Evolutionary conservation across 1,284 basidiomycete species (phyloP).

Genomic region (Tilletia horrida): DNA sequence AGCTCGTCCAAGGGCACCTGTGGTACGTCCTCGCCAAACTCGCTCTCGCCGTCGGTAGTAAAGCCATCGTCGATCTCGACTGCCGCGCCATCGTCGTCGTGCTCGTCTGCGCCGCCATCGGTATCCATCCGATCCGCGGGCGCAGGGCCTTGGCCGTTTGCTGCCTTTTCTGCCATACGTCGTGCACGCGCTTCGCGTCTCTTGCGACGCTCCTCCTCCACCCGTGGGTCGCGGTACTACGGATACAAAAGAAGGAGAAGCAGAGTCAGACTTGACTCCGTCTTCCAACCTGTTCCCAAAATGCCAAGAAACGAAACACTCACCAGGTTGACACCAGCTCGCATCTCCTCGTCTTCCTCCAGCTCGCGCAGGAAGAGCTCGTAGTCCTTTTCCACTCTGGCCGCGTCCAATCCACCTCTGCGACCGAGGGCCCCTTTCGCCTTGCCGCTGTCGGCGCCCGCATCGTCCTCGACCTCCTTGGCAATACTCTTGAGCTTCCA

Average conservation of each 20-base stretch:
- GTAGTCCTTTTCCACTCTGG: constrained; percentile 93
- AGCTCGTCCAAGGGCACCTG: constrained; percentile 72
- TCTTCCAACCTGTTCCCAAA: neutral
- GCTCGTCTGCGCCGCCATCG: constrained; percentile 51
- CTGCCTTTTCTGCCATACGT: constrained; percentile 20
- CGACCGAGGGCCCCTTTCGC: constrained; percentile 82
- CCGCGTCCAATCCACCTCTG: constrained; percentile 83
- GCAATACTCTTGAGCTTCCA: constrained; percentile 93
- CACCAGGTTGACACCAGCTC: constrained; percentile 82
- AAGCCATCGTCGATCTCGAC: constrained; percentile 53
- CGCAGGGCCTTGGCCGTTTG: constrained; percentile 9
- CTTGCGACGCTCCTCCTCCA: constrained; percentile 52
- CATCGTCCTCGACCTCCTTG: constrained; percentile 69
- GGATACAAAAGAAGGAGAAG: neutral
- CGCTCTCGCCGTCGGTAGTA: constrained; percentile 58
- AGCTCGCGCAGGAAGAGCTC: constrained; percentile 91
- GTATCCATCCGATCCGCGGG: constrained; percentile 57
- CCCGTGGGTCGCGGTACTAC: constrained; percentile 10
- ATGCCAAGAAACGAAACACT: constrained; percentile 59
- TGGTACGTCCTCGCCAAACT: constrained; percentile 65
- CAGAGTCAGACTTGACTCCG: neutral
- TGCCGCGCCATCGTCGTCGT: constrained; percentile 38
- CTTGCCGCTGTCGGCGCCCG: constrained; percentile 34
- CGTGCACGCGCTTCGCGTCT: constrained; percentile 52
- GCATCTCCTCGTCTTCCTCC: constrained; percentile 93